Evolutionary conservation across 306 rosid species (phyloP), one percentile per base, ranked within the genome.

Genomic region (Hippophae gyantsensis): DNA sequence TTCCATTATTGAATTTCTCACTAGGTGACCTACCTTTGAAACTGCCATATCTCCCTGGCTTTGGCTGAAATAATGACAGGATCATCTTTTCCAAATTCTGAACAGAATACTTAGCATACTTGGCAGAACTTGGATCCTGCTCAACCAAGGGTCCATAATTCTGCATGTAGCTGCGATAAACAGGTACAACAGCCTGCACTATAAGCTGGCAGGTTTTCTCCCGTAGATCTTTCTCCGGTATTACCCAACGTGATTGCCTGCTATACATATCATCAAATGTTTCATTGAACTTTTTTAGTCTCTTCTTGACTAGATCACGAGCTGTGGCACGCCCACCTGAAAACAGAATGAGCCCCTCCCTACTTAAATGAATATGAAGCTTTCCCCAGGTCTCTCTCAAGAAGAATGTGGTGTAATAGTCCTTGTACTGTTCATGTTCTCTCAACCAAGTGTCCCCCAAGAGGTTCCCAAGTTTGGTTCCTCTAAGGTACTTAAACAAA

Each of bases 301-400:
- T 86, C 78, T 93, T 82, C 84, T 93, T 93, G 69, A 93, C 99
- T 43, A 93, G 90, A 75, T 89, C 99, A 23, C 99, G 99, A 25
- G 99, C 99, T 48, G 99, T 93, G 42, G 99, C 99, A 2, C 94
- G 94, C 47, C 99, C 99, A 68, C 99, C 99, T 0, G 99, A 93
- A 76, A 93, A 93, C 61, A 89, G 74, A 65, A 93, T 89, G 67
- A 93, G 76, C 63, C 99, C 99, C 75, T 93, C 97, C 65, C 99
- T 74, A 58, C 99, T 93, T 70, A 93, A 76, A 69, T 89, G 90
- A 68, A 80, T 70, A n/a, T 97, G 97, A 72, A 93, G 97, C 78
- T 84, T 93, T 44, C 93, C 96, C 99, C 99, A 93, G 75, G 94
- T 89, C 0, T 93, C 95, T 56, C 79, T 81, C 77, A 93, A 74